Evolutionary conservation across 1,284 basidiomycete species (phyloP).

Genomic region (Puccinia triticina): DNA sequence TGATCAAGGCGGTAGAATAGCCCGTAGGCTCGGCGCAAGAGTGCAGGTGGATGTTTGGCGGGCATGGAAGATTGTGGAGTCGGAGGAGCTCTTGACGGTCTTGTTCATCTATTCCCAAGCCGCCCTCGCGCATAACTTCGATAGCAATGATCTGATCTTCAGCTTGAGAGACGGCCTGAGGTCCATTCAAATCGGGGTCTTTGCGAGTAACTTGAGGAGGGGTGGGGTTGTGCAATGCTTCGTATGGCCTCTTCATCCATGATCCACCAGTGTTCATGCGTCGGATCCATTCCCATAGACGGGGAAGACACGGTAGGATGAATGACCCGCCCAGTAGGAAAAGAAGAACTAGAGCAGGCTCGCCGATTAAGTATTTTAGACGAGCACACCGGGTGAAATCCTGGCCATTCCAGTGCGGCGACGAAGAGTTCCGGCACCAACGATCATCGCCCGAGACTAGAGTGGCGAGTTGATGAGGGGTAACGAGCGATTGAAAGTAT

Average conservation of each 20-base stretch:
- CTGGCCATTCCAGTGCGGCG: slow-evolving; percentile 9
- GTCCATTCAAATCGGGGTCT: slow-evolving; percentile 22
- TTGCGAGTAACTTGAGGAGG: slow-evolving; percentile 6
- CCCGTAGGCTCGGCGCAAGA: not conserved
- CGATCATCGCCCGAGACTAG: not conserved
- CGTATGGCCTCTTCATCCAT: not conserved
- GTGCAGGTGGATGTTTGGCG: not conserved
- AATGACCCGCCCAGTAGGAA: slow-evolving; percentile 26
- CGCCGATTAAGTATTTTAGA: slow-evolving; percentile 51
- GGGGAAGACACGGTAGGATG: slow-evolving; percentile 16
- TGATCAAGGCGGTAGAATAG: slow-evolving; percentile 13
- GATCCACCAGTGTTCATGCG: not conserved
- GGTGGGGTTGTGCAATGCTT: not conserved
- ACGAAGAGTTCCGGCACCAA: slow-evolving; percentile 8
- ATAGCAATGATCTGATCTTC: slow-evolving; percentile 38
- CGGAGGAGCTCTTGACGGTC: slow-evolving; percentile 3
- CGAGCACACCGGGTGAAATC: slow-evolving; percentile 53
- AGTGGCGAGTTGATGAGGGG: not conserved
- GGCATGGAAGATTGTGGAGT: not conserved
- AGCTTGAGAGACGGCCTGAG: slow-evolving; percentile 25
- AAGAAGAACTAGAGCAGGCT: slow-evolving; percentile 54
- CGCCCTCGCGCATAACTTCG: slow-evolving; percentile 37
- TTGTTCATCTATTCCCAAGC: slow-evolving; percentile 39
- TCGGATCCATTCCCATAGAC: not conserved
- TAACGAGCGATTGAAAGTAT: slow-evolving; percentile 9